A percentile compares a stretch with the other conserved stretches of the same genome.
Conservation (phyloP, 352 stramenopile genomes). For the Bremia lactucae region DNA sequence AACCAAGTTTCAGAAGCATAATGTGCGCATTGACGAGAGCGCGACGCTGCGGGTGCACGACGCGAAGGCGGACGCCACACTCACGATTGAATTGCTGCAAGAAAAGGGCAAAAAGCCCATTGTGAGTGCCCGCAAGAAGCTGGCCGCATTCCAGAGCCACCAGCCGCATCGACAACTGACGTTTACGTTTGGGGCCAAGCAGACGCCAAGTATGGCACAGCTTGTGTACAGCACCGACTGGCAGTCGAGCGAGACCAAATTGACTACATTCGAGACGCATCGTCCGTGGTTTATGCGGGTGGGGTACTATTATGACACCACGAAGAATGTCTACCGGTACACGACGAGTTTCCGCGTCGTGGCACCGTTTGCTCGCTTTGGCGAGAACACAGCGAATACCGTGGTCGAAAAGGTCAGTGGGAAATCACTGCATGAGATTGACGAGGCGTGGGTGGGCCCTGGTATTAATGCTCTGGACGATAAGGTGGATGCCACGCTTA, state of each 20-base stretch:
- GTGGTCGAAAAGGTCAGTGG: constrained; percentile 49
- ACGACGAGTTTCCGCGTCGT: constrained; percentile 69
- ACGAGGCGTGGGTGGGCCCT: constrained; percentile 38
- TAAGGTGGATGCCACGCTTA: constrained; percentile 52
- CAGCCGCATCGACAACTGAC: constrained; percentile 23
- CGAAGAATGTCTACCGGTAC: constrained; percentile 75
- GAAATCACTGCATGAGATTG: constrained; percentile 49
- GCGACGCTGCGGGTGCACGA: constrained; percentile 26
- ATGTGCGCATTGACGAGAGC: constrained; percentile 23
- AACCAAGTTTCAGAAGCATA: constrained; percentile 21
- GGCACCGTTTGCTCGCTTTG: constrained; percentile 41
- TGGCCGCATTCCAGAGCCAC: constrained; percentile 23
- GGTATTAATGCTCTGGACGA: constrained; percentile 48
- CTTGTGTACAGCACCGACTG: constrained; percentile 23
- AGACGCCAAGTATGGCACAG: constrained; percentile 13
- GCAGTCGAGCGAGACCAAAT: constrained; percentile 12
- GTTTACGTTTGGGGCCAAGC: constrained; percentile 30
- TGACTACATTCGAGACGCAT: constrained; percentile 18
- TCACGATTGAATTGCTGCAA: constrained; percentile 8
- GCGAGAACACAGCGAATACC: constrained; percentile 55
- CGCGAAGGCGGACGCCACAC: constrained; percentile 18
- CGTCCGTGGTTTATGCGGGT: constrained; percentile 60
- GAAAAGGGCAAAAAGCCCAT: constrained; percentile 27
- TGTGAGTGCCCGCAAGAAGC: constrained; percentile 23
- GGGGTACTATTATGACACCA: constrained; percentile 75